Conservation (phyloP, 768 basidiomycete genomes). For the Lactifluus volemus region DNA sequence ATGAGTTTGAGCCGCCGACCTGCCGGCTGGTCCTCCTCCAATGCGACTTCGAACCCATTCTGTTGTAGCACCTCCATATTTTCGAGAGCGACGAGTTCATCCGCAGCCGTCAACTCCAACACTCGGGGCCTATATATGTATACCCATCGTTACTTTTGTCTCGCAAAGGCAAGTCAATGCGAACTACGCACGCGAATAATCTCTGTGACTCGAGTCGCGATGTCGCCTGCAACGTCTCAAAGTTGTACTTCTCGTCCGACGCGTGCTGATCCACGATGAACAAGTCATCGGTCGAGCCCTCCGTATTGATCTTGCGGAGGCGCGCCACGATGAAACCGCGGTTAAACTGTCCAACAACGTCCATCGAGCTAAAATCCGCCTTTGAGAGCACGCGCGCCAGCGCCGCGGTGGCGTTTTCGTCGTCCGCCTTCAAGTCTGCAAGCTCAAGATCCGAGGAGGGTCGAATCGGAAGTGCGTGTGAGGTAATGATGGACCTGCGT, state of each 20-base stretch:
- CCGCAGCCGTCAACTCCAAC: slow-evolving; percentile 80
- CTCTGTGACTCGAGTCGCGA: slow-evolving; percentile 83
- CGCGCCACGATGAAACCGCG: slow-evolving; percentile 88
- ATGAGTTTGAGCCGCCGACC: slow-evolving; percentile 50
- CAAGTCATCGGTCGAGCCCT: slow-evolving; percentile 55
- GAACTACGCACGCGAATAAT: slow-evolving; percentile 57
- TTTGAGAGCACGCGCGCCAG: slow-evolving; percentile 84
- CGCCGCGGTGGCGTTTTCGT: slow-evolving; percentile 51
- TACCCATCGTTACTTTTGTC: neutral
- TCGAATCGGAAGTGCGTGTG: neutral
- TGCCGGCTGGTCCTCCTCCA: slow-evolving; percentile 35
- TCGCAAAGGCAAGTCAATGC: neutral
- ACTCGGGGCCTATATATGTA: slow-evolving; percentile 48
- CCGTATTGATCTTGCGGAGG: slow-evolving; percentile 33
- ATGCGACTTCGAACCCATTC: slow-evolving; percentile 85
- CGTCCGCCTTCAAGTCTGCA: slow-evolving; percentile 32
- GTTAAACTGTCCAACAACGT: slow-evolving; percentile 90
- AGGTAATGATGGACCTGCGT: neutral
- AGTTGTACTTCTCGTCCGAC: slow-evolving; percentile 97
- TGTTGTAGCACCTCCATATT: slow-evolving; percentile 72
- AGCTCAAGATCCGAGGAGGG: slow-evolving; percentile 9
- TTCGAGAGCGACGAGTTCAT: slow-evolving; percentile 81
- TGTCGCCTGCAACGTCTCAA: slow-evolving; percentile 87
- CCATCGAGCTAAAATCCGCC: slow-evolving; percentile 76
- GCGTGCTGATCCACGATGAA: slow-evolving; percentile 98